Evolutionary conservation across 257 asterid species (phyloP).

Genomic region (Handroanthus guayacan): DNA sequence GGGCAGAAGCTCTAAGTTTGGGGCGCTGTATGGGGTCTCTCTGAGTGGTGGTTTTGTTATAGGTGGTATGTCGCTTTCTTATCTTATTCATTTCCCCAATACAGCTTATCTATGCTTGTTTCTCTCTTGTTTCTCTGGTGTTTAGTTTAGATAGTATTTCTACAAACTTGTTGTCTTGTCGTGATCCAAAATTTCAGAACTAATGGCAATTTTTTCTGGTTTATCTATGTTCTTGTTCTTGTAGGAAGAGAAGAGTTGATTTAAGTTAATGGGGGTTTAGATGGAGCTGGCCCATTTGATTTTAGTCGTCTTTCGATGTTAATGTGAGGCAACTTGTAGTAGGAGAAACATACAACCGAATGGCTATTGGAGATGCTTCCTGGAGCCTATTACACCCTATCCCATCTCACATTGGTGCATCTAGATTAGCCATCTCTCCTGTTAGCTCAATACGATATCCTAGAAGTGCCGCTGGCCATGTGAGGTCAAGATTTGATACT

Average conservation of each 20-base stretch:
- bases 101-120: not conserved
- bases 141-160: not conserved
- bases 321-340: slow-evolving; percentile 86
- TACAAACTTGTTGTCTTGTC: not conserved
- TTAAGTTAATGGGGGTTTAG: slow-evolving; percentile 73
- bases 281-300: slow-evolving; percentile 82
- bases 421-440: slow-evolving; percentile 51
- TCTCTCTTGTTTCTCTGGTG: not conserved
- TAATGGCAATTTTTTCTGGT: slow-evolving; percentile 7
- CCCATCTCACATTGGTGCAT: slow-evolving; percentile 73
- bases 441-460: slow-evolving; percentile 48
- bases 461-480: slow-evolving; percentile 47
- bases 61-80: not conserved
- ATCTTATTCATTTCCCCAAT: not conserved
- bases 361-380: slow-evolving; percentile 73
- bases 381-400: slow-evolving; percentile 75
- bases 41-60: not conserved
- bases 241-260: slow-evolving; percentile 67
- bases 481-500: slow-evolving; percentile 52
- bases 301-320: slow-evolving; percentile 80
- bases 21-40: not conserved
- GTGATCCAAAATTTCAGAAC: not conserved
- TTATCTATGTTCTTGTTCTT: not conserved
- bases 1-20: too few species aligned
- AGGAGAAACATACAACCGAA: slow-evolving; percentile 80